Evolutionary conservation across 768 basidiomycete genomes (phyloP).

Genomic region (Auriscalpium microsporum): DNA sequence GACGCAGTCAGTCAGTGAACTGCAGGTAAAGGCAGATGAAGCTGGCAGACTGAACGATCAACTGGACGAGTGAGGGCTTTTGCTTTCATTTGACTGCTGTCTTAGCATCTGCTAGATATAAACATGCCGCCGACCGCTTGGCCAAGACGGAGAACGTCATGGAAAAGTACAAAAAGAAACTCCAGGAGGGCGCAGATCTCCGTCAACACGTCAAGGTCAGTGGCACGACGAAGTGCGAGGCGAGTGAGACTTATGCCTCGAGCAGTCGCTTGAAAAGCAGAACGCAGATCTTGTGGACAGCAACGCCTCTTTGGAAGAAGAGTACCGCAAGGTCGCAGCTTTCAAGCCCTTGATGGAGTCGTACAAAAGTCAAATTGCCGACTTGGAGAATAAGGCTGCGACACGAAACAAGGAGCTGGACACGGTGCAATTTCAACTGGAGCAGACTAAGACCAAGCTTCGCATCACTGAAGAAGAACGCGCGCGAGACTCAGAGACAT

Average conservation of each 20-base stretch:
- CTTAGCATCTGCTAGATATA: slow-evolving; percentile 46
- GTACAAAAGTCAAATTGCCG: slow-evolving; percentile 79
- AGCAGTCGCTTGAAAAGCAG: slow-evolving; percentile 81
- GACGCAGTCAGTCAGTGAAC: slow-evolving; percentile 71
- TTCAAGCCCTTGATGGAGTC: slow-evolving; percentile 89
- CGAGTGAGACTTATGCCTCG: not conserved
- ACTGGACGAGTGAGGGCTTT: slow-evolving; percentile 72
- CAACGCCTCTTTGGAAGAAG: slow-evolving; percentile 87
- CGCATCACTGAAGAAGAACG: slow-evolving; percentile 64
- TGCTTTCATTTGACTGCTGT: not conserved
- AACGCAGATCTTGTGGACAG: slow-evolving; percentile 88
- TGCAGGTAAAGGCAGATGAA: slow-evolving; percentile 71
- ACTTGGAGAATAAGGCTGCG: slow-evolving; percentile 68
- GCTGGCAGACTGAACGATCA: slow-evolving; percentile 81
- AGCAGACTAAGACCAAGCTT: slow-evolving; percentile 62
- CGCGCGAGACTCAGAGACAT: slow-evolving; percentile 70
- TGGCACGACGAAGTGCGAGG: slow-evolving; percentile 1
- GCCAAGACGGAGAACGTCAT: slow-evolving; percentile 96
- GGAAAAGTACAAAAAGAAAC: slow-evolving; percentile 98
- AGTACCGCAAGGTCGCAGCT: slow-evolving; percentile 77
- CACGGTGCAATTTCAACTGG: slow-evolving; percentile 64
- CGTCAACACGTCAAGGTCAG: slow-evolving; percentile 77
- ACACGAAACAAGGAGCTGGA: slow-evolving; percentile 64
- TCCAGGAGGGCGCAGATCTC: slow-evolving; percentile 88
- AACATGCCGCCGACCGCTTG: slow-evolving; percentile 84